Evolutionary conservation across 805 yeast species (phyloP), one percentile per base, ranked within the genome.

Genomic region (Ogataea philodendri): DNA sequence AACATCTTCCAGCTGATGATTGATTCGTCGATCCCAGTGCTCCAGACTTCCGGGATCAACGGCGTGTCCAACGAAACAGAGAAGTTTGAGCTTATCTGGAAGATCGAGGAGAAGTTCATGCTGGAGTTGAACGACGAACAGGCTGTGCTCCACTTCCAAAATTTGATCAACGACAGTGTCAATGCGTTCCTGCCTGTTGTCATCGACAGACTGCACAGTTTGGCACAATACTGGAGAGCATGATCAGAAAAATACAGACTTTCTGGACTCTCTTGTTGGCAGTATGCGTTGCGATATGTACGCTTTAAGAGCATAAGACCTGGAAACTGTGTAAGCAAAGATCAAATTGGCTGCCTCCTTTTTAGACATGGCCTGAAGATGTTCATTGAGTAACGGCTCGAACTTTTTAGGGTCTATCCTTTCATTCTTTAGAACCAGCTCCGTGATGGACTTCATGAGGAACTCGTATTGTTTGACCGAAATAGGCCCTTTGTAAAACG

Each of bases 141-240:
- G 53, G 97, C 98, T 0, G 88, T 93, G 14, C 65, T 85, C 15
- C 96, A 90, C 53, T 90, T 93, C 77, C 97, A 93, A 55, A 86
- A 81, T 44, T 71, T 93, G 55, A 94, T 93, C 51, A 90, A 87
- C 52, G 96, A 86, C 51, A 85, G 96, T 63, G 97, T 93, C 11
- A 85, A 78, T 55, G 97, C 98, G 0, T 75, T 93, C 40, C 60
- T 90, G 40, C 97, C 98, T 0, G 89, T 89, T 55, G 96, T 94
- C 11, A 93, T 93, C 36, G 99, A 93, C 55, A 77, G 96, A 45
- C 65, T 93, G 34, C 99, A 93, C 59, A 87, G 90, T 62, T 70
- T 93, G 56, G 97, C 99, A 0, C 99, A 93, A 56, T 93, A 93
- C 56, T 94, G 98, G 98, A 67, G 98, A 42, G 88, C 97, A 0